A percentile compares a stretch with the other conserved stretches of the same genome.
phyloP scores from a whole-genome alignment of 352 stramenopile genomes.

The Globisporangium parvum region DNA sequence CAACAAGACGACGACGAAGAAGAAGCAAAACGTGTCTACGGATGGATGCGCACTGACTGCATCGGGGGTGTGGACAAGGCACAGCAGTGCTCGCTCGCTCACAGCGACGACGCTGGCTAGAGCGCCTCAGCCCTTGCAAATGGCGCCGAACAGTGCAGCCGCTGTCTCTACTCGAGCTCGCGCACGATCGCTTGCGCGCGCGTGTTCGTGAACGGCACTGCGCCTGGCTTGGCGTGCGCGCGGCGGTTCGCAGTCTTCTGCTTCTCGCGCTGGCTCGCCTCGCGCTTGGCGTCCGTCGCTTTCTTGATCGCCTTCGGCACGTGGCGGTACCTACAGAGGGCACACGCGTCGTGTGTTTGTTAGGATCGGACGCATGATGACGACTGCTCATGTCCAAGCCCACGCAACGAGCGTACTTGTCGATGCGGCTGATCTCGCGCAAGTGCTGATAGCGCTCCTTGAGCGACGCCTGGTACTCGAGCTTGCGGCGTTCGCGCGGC shows the following conservation, averaged over 20 bases:
- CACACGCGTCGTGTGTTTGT: too few relatives aligned
- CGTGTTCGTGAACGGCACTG: slow-evolving; percentile 66
- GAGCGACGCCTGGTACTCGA: slow-evolving; percentile 96
- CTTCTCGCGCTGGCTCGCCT: slow-evolving; percentile 73
- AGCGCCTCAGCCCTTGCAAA: not conserved
- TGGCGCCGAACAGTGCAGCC: too few relatives aligned
- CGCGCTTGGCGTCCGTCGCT: slow-evolving; percentile 83
- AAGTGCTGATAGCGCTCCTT: slow-evolving; percentile 94
- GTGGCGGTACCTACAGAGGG: slow-evolving; percentile 83
- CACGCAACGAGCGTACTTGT: slow-evolving; percentile 49
- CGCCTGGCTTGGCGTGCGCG: slow-evolving; percentile 69
- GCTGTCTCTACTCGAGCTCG: slow-evolving; percentile 73
- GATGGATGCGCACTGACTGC: too few relatives aligned
- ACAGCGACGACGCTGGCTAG: too few relatives aligned
- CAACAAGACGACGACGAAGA: too few relatives aligned
- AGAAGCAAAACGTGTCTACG: too few relatives aligned
- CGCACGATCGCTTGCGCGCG: slow-evolving; percentile 71
- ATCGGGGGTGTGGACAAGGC: too few relatives aligned
- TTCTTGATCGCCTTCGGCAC: slow-evolving; percentile 98
- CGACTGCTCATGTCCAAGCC: slow-evolving; percentile 1
- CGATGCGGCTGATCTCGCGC: slow-evolving; percentile 93
- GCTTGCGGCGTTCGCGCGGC: slow-evolving; percentile 83
- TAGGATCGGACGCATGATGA: not conserved
- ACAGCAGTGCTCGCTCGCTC: too few relatives aligned
- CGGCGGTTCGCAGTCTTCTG: slow-evolving; percentile 84